Conservation (phyloP, 2,329 filamentous ascomycete genomes). For the Hypoxylon sp. region DNA sequence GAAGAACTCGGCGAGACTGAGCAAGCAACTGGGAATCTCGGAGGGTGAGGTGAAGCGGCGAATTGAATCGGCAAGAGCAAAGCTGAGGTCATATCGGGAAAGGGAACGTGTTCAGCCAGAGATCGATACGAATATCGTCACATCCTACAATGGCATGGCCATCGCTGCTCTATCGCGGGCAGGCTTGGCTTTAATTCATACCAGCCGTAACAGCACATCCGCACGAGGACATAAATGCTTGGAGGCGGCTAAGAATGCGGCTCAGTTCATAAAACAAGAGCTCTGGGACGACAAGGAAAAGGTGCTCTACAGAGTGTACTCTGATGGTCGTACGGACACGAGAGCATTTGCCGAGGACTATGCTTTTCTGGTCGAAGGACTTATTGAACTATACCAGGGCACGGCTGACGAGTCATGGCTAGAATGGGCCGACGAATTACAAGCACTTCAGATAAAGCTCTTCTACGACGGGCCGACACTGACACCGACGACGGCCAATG, state of each 20-base stretch:
- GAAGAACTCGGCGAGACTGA: slow-evolving; percentile 72
- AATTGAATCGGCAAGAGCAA: slow-evolving; percentile 70
- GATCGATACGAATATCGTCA: slow-evolving; percentile 87
- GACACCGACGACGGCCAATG: slow-evolving; percentile 46
- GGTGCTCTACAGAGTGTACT: slow-evolving; percentile 77
- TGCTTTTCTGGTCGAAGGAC: slow-evolving; percentile 82
- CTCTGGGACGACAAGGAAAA: slow-evolving; percentile 73
- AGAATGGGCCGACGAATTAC: slow-evolving; percentile 81
- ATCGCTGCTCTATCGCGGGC: slow-evolving; percentile 83
- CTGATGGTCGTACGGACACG: slow-evolving; percentile 69
- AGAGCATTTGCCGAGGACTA: slow-evolving; percentile 93
- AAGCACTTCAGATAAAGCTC: slow-evolving; percentile 74
- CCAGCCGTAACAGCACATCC: slow-evolving; percentile 60
- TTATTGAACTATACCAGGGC: slow-evolving; percentile 84
- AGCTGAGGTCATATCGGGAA: slow-evolving; percentile 75
- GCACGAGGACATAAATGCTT: slow-evolving; percentile 68
- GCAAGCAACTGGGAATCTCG: slow-evolving; percentile 76
- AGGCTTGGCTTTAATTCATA: slow-evolving; percentile 68
- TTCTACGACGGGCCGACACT: slow-evolving; percentile 73
- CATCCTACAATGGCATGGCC: slow-evolving; percentile 87
- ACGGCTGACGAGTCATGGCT: slow-evolving; percentile 80
- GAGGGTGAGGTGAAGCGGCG: slow-evolving; percentile 73
- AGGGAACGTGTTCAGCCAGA: slow-evolving; percentile 77
- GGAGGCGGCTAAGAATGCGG: slow-evolving; percentile 71
- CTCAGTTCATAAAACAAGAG: slow-evolving; percentile 73